phyloP scores from a whole-genome alignment of 176 grass and related monocot species.

The Ananas comosus region DNA sequence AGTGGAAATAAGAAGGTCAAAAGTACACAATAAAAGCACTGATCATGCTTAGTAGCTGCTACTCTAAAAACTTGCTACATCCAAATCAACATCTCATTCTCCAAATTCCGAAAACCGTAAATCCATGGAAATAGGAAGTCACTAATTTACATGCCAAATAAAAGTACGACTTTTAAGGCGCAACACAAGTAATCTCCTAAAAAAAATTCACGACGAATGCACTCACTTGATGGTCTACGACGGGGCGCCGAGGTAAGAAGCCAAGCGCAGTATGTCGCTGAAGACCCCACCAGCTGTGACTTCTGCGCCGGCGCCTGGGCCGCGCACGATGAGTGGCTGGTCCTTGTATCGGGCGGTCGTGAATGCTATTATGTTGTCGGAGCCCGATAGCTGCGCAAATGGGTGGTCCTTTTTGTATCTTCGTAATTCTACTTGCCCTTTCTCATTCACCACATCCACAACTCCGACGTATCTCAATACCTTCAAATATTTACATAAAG shows the following conservation, averaged over 20 bases:
- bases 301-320: constrained; percentile 71
- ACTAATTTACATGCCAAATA: too few relatives aligned
- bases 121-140: too few relatives aligned
- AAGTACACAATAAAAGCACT: too few relatives aligned
- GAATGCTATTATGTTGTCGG: constrained; percentile 90
- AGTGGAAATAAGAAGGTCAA: too few relatives aligned
- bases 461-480: constrained; percentile 77
- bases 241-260: constrained; percentile 83
- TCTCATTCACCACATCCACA: constrained; percentile 51
- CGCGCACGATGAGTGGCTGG: constrained; percentile 77
- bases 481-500: constrained; percentile 25
- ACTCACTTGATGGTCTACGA: constrained; percentile 25
- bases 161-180: too few relatives aligned
- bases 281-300: constrained; percentile 87
- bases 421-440: constrained; percentile 55
- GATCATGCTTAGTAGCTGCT: too few relatives aligned
- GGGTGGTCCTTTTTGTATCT: constrained; percentile 77
- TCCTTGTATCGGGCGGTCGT: constrained; percentile 85
- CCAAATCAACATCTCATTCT: too few relatives aligned
- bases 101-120: too few relatives aligned
- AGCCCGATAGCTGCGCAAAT: constrained; percentile 84
- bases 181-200: too few relatives aligned
- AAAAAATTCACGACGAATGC: too few relatives aligned
- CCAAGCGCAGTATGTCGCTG: constrained; percentile 74
- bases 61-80: too few relatives aligned